Evolutionary conservation across 441 rosid species (phyloP).

Genomic region (Cnidoscolus chayamansa): DNA sequence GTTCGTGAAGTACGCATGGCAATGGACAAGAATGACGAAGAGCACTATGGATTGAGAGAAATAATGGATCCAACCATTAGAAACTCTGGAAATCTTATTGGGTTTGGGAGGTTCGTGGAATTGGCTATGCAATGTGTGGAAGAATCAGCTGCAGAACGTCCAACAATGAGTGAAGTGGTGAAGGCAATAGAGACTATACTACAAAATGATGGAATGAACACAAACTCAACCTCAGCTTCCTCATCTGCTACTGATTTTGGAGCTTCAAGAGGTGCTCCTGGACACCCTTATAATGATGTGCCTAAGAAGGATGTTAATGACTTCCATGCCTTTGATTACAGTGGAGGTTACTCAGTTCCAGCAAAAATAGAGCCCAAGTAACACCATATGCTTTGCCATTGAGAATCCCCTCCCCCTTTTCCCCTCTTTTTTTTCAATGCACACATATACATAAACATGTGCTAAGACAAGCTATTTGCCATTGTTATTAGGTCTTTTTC

Average conservation of each 20-base stretch:
- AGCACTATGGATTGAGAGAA: conserved; percentile 59
- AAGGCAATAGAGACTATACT: conserved; percentile 74
- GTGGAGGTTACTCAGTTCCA: conserved; percentile 59
- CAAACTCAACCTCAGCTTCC: conserved; percentile 75
- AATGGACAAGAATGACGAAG: conserved; percentile 59
- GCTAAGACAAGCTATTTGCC: background rate
- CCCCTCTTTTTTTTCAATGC: background rate
- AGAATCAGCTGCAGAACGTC: conserved; percentile 81
- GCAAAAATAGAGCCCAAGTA: conserved; percentile 68
- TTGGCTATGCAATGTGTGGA: conserved; percentile 79
- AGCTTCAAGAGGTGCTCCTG: conserved; percentile 42
- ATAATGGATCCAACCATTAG: conserved; percentile 63
- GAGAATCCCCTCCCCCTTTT: background rate
- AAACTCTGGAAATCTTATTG: conserved; percentile 42
- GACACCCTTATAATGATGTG: conserved; percentile 55
- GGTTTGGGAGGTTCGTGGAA: conserved; percentile 62
- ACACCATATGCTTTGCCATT: background rate
- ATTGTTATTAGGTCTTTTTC: background rate
- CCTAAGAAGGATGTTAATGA: conserved; percentile 38
- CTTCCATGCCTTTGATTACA: conserved; percentile 55
- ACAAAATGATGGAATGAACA: conserved; percentile 66
- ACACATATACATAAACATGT: background rate
- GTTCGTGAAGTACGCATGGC: conserved; percentile 63
- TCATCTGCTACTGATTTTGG: conserved; percentile 80
- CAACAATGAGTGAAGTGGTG: conserved; percentile 92